Conservation (phyloP, 192 early-diverging fungal species). For the Backusella westeae region DNA sequence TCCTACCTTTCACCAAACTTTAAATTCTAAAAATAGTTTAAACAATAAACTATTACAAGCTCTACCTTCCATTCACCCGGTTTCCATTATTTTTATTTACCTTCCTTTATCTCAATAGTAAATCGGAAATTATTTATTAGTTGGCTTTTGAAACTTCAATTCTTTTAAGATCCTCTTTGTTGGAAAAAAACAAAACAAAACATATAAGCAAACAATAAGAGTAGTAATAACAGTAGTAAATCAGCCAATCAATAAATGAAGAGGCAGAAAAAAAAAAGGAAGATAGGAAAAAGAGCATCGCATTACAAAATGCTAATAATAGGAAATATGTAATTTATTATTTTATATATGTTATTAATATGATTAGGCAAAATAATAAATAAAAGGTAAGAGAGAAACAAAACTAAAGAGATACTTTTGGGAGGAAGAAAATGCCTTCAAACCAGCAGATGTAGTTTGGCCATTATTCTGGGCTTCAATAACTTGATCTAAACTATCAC, state of each 20-base stretch:
- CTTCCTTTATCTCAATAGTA: background rate
- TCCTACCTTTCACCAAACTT: background rate
- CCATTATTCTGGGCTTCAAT: background rate
- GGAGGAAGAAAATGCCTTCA: background rate
- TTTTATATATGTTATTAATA: background rate
- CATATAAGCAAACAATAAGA: background rate
- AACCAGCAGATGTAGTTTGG: background rate
- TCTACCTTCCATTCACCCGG: background rate
- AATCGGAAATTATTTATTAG: background rate
- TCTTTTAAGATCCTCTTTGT: background rate
- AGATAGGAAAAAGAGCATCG: background rate
- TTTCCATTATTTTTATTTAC: background rate
- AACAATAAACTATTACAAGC: background rate
- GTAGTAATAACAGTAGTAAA: background rate
- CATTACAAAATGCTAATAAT: background rate
- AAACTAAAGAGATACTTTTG: background rate
- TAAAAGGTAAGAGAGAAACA: background rate
- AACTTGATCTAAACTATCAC: background rate
- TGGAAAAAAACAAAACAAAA: background rate
- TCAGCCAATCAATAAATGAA: background rate
- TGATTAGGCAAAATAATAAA: background rate
- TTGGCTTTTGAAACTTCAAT: background rate
- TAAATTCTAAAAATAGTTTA: conserved; percentile 6
- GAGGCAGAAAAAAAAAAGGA: background rate
- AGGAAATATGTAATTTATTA: background rate